A percentile compares a stretch with the other conserved stretches of the same genome.
These are phyloP conservation scores for Inonotus hispidus DNA, from an alignment of 1,284 basidiomycete species.

Conservation along the genomic window DNA sequence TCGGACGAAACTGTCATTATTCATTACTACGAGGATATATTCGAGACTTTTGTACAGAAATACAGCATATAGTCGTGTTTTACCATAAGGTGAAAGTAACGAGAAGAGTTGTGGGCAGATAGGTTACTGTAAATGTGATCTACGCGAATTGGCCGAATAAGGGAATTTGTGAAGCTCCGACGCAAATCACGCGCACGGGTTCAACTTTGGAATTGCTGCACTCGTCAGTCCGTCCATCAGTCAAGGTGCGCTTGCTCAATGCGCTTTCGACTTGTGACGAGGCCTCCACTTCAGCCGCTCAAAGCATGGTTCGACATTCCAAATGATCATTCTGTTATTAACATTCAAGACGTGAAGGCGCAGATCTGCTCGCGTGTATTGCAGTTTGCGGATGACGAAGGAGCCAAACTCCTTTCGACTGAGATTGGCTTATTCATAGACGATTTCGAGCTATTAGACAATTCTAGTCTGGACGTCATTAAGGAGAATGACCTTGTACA, in stretches of 20 bases:
- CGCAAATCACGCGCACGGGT: no score
- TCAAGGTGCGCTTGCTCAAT: background rate
- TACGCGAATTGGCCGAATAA: no score
- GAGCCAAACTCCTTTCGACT: background rate
- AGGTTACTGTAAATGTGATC: no score
- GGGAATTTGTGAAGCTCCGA: no score
- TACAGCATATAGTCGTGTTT: no score
- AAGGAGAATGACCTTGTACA: constrained; percentile 18
- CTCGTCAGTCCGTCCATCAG: no score
- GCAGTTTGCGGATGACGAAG: constrained; percentile 3
- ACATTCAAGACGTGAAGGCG: constrained; percentile 9
- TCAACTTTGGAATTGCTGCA: no score
- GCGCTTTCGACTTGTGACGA: constrained; percentile 18
- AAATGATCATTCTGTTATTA: background rate
- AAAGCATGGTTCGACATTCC: constrained; percentile 18
- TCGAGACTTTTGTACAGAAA: no score
- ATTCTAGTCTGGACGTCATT: constrained; percentile 9
- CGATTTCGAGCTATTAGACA: constrained; percentile 17
- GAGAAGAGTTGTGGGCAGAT: no score
- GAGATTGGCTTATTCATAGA: constrained; percentile 14
- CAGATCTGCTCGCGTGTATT: constrained; percentile 12
- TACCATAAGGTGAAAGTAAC: no score
- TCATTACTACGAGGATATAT: no score
- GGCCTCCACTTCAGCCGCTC: constrained; percentile 10
- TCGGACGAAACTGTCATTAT: no score